phyloP scores from a whole-genome alignment of 805 yeast species.

The Ogataea paradorogensis region DNA sequence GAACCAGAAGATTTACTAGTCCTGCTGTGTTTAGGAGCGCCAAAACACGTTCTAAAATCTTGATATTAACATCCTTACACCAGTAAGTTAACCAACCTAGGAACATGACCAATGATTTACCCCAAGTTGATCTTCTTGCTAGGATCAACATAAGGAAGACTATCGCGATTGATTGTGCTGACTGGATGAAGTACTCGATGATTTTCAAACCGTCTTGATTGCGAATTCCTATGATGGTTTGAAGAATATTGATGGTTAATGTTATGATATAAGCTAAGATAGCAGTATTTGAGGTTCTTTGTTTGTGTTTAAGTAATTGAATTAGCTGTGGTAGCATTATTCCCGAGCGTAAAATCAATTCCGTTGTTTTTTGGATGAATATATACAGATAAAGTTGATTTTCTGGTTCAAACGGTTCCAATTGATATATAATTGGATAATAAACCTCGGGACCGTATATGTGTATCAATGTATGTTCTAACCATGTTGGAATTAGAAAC shows the following conservation, averaged over 20 bases:
- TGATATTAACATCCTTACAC: conserved; percentile 5
- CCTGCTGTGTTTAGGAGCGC: conserved; percentile 6
- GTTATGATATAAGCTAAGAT: conserved; percentile 6
- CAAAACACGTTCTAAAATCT: not conserved
- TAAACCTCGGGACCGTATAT: conserved; percentile 29
- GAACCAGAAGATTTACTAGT: conserved; percentile 6
- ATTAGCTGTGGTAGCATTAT: conserved; percentile 9
- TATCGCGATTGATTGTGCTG: not conserved
- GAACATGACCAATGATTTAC: conserved; percentile 5
- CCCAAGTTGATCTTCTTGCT: conserved; percentile 1
- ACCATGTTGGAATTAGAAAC: conserved; percentile 19
- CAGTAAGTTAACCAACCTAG: conserved; percentile 9
- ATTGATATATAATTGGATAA: conserved; percentile 26
- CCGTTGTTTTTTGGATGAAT: conserved; percentile 4
- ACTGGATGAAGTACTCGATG: conserved; percentile 2
- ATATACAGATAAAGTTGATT: conserved; percentile 9
- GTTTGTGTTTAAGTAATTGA: conserved; percentile 1
- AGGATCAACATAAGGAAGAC: conserved; percentile 3
- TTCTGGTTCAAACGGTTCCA: conserved; percentile 23
- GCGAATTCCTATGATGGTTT: conserved; percentile 1
- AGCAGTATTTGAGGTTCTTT: not conserved
- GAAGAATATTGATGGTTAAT: conserved; percentile 2
- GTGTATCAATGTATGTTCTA: conserved; percentile 23
- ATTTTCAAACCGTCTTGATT: conserved; percentile 1
- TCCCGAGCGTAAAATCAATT: conserved; percentile 3